Percentiles rank a stretch among this genome's conserved stretches.
phyloP scores from a whole-genome alignment of 2,329 filamentous ascomycete species.

The Ophiostoma tasmaniense region DNA sequence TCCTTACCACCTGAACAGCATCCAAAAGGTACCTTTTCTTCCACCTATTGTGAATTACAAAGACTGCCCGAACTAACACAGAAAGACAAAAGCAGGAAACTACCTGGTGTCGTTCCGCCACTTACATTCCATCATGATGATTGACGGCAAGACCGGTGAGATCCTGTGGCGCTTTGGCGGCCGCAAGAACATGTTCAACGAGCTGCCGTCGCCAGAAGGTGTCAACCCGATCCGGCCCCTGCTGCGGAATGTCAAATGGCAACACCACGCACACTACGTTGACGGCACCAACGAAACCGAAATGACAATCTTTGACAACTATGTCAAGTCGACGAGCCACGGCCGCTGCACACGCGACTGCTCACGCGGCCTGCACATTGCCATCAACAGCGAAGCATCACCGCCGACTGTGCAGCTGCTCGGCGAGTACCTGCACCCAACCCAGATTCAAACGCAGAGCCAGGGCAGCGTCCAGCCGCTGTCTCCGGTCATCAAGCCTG shows the following conservation, averaged over 20 bases:
- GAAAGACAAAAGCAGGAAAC: conserved; percentile 34
- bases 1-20: conserved; percentile 43
- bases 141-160: conserved; percentile 34
- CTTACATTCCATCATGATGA: conserved; percentile 32
- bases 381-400: conserved; percentile 33
- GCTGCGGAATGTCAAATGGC: conserved; percentile 30
- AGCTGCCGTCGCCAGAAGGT: conserved; percentile 22
- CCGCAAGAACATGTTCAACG: conserved; percentile 34
- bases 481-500: conserved; percentile 27
- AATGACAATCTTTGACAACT: conserved; percentile 42
- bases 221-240: background rate
- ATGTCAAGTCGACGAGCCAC: conserved; percentile 35
- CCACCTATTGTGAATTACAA: background rate
- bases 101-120: conserved; percentile 39
- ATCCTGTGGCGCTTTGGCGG: conserved; percentile 42
- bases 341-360: conserved; percentile 23
- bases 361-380: conserved; percentile 38
- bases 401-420: conserved; percentile 36
- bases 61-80: background rate
- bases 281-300: conserved; percentile 32
- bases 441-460: conserved; percentile 20
- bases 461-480: conserved; percentile 44
- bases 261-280: conserved; percentile 40
- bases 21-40: conserved; percentile 26
- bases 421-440: conserved; percentile 38